A percentile compares a stretch with the other conserved stretches of the same genome.
Conservation (phyloP, 2,329 filamentous ascomycete species). For the Juglanconis oblonga region DNA sequence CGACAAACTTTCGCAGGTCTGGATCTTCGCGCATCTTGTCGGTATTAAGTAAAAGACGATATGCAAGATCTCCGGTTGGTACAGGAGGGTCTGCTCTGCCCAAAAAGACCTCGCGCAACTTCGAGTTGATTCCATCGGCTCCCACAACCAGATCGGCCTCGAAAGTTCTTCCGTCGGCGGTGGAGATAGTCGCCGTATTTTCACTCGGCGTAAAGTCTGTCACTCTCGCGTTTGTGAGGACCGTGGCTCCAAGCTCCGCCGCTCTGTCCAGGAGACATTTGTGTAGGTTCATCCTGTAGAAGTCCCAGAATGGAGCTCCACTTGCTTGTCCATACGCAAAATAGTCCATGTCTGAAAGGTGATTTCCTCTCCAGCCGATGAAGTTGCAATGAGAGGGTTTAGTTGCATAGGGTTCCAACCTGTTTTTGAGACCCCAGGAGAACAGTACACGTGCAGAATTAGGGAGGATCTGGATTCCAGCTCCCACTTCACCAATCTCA, state of each 20-base stretch:
- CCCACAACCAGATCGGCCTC: slow-evolving; percentile 44
- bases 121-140: slow-evolving; percentile 45
- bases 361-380: slow-evolving; percentile 50
- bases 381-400: slow-evolving; percentile 44
- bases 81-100: slow-evolving; percentile 42
- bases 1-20: slow-evolving; percentile 41
- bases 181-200: slow-evolving; percentile 34
- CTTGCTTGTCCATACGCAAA: slow-evolving; percentile 31
- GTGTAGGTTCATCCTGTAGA: slow-evolving; percentile 53
- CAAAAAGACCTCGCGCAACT: slow-evolving; percentile 41
- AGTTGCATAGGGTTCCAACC: slow-evolving; percentile 37
- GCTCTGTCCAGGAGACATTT: slow-evolving; percentile 44
- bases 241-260: slow-evolving; percentile 41
- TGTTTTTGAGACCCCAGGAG: slow-evolving; percentile 45
- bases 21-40: slow-evolving; percentile 44
- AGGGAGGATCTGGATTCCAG: slow-evolving; percentile 49
- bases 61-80: slow-evolving; percentile 49
- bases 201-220: slow-evolving; percentile 35
- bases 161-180: slow-evolving; percentile 33
- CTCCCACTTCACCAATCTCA: slow-evolving; percentile 45
- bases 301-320: slow-evolving; percentile 49
- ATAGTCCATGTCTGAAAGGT: slow-evolving; percentile 47
- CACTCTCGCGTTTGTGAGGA: slow-evolving; percentile 44
- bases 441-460: slow-evolving; percentile 45
- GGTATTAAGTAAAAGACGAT: slow-evolving; percentile 43